Base-by-base conservation (phyloP, 352 stramenopile species). In the Blastocystis sp. region DNA sequence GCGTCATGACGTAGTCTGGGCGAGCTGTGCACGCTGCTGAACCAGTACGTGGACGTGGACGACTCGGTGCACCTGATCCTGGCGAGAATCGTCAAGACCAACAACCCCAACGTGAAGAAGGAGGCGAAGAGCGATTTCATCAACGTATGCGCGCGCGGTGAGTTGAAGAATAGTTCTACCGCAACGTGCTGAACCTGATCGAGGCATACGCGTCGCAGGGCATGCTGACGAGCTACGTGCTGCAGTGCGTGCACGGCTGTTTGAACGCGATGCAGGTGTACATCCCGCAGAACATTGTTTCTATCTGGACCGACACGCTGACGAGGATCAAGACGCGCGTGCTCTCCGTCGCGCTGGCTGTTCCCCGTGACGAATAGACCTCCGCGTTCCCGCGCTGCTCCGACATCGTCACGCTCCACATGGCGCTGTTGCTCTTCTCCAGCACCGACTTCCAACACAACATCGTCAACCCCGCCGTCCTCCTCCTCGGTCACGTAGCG, bases 81-180 rank as follows among this genome's bases (percentile, higher is more conserved):
- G 31, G 35, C 41, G 19, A 50, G 74, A 0, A 85, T 85, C 60
- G 41, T 85, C 13, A 85, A 85, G 21, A 67, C 45, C 3, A 85
- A 85, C 35, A 85, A 85, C 41, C 74, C 74, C 10, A 85, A 85
- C 45, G 74, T 85, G 31, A 55, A 62, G 24, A 66, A 66, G 50
- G 60, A 85, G 1, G 35, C 35, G 45, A 85, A 85, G 35, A 63
- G 60, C 33, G 55, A 85, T 26, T 85, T 85, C 33, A 67, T 85
- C 35, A 85, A 85, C 66, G 74, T 41, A 69, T 1, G n/a, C 16
- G 41, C 50, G 50, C 24, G 31, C n/a, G 24, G 13, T 29, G 21
- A 13, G 9, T 67, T 85, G 3, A 85, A 21, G 51, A 1, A 13
- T 85, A 85, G 74, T 85, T 85, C 24, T 85, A 85, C 45, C 74